Evolutionary conservation across 2,329 filamentous ascomycete species (phyloP).

Genomic region (Alternaria panax): DNA sequence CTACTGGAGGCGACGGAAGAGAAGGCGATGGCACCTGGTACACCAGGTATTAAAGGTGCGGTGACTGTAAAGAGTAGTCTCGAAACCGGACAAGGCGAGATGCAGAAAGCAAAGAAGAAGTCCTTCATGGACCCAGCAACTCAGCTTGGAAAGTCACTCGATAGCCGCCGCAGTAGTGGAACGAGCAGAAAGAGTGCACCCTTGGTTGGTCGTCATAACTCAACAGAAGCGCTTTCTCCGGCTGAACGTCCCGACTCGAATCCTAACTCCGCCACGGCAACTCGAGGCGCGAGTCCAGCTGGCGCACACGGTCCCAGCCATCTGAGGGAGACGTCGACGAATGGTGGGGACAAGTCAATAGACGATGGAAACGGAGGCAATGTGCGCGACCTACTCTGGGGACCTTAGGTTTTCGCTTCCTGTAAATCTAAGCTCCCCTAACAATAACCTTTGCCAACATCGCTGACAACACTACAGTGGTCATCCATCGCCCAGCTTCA

Average conservation of each 20-base stretch:
- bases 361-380: conserved; percentile 46
- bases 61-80: conserved; percentile 88
- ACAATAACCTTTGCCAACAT: neutral
- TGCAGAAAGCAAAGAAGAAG: conserved; percentile 55
- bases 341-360: conserved; percentile 30
- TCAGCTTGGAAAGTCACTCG: conserved; percentile 78
- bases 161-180: conserved; percentile 88
- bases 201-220: conserved; percentile 33
- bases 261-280: conserved; percentile 39
- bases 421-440: conserved; percentile 44
- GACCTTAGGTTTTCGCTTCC: conserved; percentile 48
- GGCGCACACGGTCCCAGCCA: conserved; percentile 44
- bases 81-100: conserved; percentile 81
- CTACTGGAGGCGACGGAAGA: conserved; percentile 93
- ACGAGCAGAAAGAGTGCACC: conserved; percentile 78
- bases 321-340: conserved; percentile 43
- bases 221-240: conserved; percentile 35
- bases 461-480: conserved; percentile 25
- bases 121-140: conserved; percentile 58
- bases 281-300: conserved; percentile 43
- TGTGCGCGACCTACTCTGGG: conserved; percentile 56
- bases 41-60: conserved; percentile 82
- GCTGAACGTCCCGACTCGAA: conserved; percentile 34
- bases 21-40: conserved; percentile 86
- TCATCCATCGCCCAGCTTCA: conserved; percentile 14